Base-by-base conservation (phyloP, 805 yeast genomes). In the Ogataea populi-albae region DNA sequence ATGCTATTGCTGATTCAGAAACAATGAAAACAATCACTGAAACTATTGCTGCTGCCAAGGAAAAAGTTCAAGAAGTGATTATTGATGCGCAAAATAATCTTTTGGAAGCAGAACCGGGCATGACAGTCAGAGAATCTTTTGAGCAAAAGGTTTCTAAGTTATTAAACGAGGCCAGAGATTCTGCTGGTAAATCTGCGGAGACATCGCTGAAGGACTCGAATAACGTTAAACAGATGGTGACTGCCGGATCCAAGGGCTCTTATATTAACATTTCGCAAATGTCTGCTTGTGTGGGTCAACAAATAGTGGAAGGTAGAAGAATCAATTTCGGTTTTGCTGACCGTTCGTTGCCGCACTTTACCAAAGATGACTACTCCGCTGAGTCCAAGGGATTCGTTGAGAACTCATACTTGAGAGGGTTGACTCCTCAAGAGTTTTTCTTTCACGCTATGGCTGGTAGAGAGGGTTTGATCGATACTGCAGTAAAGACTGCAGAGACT, bases 361-460 rank as follows among this genome's bases (percentile, higher is more conserved):
- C 98, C 6, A 93, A 93, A 64, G 98, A 93, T 68, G 98, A 93
- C 62, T 93, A 93, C 62, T 86, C 96, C 33, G 98, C 98, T 16
- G 98, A 93, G 64, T 91, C 98, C 3, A 88, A 88, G 61, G 99
- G 99, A 51, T 93, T 93, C 55, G 95, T 93, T 42, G 96, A 94
- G 64, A 93, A 93, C 61, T 93, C 98, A 10, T 93, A 93, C 59
- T 73, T 91, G 59, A 81, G 98, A 71, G 99, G 99, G 24, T 73
- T 93, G 55, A 89, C 98, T 5, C 98, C 99, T 22, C 98, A 93
- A 64, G 99, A 93, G 64, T 93, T 93, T 64, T 89, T 93, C 62
- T 93, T 93, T 82, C 99, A 93, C 62, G 97, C 98, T 35, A 93
- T 93, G 96, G 98, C 98, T 58, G 99, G 99, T 71, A 87, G 99